phyloP scores from a whole-genome alignment of 768 basidiomycete genomes.

The Tylopilus felleus region DNA sequence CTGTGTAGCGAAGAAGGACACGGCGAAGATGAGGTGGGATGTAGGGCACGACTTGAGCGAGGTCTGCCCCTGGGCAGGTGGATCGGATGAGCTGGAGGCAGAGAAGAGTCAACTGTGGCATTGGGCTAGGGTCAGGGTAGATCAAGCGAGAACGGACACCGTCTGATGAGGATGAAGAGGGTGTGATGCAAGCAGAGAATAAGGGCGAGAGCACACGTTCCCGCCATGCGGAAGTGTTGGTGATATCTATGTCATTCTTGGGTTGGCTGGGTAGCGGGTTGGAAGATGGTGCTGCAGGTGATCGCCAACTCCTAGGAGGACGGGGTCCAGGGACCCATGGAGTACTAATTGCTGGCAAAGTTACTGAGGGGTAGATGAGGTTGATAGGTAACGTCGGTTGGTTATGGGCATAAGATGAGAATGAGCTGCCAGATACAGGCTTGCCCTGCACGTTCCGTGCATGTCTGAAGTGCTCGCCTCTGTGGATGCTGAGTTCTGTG shows the following conservation, averaged over 20 bases:
- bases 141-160: not conserved
- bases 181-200: conserved; percentile 25
- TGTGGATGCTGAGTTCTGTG: conserved; percentile 22
- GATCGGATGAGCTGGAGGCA: conserved; percentile 52
- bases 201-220: conserved; percentile 53
- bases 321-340: conserved; percentile 43
- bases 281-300: conserved; percentile 19
- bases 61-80: conserved; percentile 38
- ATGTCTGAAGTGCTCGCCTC: conserved; percentile 72
- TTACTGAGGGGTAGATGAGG: conserved; percentile 33
- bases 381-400: conserved; percentile 45
- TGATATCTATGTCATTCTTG: conserved; percentile 10
- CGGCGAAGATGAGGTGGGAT: conserved; percentile 60
- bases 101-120: conserved; percentile 54
- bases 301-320: conserved; percentile 59
- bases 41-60: conserved; percentile 46
- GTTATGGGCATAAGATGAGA: conserved; percentile 31
- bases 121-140: conserved; percentile 17
- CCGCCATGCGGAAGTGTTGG: conserved; percentile 45
- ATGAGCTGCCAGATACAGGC: conserved; percentile 14
- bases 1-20: conserved; percentile 54
- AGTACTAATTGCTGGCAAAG: not conserved
- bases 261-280: conserved; percentile 6
- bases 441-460: conserved; percentile 48
- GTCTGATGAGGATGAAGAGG: not conserved